Conservation (phyloP, 2,329 filamentous ascomycete species). For the Colletotrichum ledebouriae region DNA sequence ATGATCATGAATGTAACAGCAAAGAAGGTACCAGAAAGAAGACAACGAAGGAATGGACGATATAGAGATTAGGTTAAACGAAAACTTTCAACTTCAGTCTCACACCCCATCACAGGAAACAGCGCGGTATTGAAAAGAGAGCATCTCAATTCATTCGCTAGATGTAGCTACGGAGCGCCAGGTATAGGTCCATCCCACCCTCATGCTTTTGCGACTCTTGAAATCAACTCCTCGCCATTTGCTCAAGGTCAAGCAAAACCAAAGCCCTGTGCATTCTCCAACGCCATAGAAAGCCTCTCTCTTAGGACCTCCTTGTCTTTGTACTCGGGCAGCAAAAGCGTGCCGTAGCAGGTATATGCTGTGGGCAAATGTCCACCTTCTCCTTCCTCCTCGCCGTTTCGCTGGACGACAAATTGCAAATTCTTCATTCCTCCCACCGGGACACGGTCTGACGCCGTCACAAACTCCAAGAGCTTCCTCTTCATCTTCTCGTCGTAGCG, state of each 20-base stretch:
- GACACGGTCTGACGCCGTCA: slow-evolving; percentile 91
- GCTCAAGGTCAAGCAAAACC: slow-evolving; percentile 73
- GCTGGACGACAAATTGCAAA: slow-evolving; percentile 86
- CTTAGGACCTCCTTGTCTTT: slow-evolving; percentile 75
- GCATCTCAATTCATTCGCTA: neutral
- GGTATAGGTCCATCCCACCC: slow-evolving; percentile 14
- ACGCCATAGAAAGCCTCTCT: slow-evolving; percentile 83
- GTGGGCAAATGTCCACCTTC: slow-evolving; percentile 77
- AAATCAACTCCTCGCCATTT: slow-evolving; percentile 10
- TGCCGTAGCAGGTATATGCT: slow-evolving; percentile 94
- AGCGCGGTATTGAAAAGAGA: neutral
- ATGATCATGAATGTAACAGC: too few relatives aligned
- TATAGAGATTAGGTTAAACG: too few relatives aligned
- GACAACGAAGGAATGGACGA: too few relatives aligned
- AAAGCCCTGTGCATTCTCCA: slow-evolving; percentile 91
- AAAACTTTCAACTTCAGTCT: too few relatives aligned
- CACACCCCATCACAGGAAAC: too few relatives aligned
- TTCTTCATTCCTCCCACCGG: slow-evolving; percentile 88
- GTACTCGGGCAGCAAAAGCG: slow-evolving; percentile 88
- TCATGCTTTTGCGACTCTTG: slow-evolving; percentile 13
- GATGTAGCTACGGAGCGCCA: neutral
- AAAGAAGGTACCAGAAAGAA: too few relatives aligned
- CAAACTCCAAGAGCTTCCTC: slow-evolving; percentile 87
- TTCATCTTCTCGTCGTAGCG: slow-evolving; percentile 77
- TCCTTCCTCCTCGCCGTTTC: slow-evolving; percentile 74